Percentiles rank a stretch among this genome's conserved stretches.
These are phyloP conservation scores for Diaporthe helianthi DNA, from an alignment of 2,329 filamentous ascomycete species.

Conservation along the genomic window DNA sequence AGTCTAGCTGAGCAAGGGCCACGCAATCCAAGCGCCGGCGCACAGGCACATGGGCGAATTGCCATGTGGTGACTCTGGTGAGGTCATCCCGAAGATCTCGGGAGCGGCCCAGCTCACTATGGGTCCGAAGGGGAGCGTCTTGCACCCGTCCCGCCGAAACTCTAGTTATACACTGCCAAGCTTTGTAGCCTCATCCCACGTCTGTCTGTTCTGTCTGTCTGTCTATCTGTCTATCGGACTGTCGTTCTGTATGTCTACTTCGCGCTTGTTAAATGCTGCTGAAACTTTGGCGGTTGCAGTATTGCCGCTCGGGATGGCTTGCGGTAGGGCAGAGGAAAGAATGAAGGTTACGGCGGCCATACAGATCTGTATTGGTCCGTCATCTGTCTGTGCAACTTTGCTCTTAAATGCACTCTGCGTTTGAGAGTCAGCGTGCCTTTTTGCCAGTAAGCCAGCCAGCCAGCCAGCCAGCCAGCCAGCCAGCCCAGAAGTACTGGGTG, in stretches of 20 bases:
- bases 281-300: constrained; percentile 24
- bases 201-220: background rate
- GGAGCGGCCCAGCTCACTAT: background rate
- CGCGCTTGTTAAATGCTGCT: background rate
- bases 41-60: background rate
- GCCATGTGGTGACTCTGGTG: background rate
- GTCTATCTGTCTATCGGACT: no score
- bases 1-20: background rate
- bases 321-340: background rate
- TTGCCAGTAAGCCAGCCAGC: background rate
- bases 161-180: background rate
- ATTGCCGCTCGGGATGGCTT: background rate
- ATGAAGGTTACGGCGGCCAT: background rate
- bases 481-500: background rate
- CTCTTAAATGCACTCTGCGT: background rate
- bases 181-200: background rate
- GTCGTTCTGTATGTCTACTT: background rate
- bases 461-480: background rate
- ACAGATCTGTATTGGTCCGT: background rate
- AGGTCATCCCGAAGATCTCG: constrained; percentile 9
- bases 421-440: background rate
- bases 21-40: constrained; percentile 16
- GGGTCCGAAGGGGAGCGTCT: background rate
- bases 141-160: background rate
- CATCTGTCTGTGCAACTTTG: background rate